Evolutionary conservation across 257 asterid genomes (phyloP).

Genomic region (Galeopsis tetrahit): DNA sequence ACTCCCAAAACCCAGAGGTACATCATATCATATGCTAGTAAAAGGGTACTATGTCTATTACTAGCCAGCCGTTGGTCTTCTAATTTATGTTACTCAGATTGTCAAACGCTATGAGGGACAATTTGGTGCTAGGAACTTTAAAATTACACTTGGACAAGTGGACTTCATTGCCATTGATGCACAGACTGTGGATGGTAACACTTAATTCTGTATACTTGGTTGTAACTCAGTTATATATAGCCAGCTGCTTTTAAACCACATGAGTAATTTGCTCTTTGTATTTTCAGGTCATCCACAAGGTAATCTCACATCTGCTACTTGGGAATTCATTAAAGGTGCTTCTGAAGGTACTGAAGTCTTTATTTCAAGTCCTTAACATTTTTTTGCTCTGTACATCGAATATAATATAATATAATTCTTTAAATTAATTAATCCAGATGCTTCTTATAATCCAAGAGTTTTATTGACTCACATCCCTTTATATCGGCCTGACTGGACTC

Average conservation of each 20-base stretch:
- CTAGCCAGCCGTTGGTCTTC: conserved; percentile 19
- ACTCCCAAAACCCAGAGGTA: conserved; percentile 74
- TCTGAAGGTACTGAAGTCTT: conserved; percentile 54
- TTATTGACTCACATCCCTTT: conserved; percentile 92
- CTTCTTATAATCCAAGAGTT: conserved; percentile 59
- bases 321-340: conserved; percentile 60
- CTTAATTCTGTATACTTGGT: conserved; percentile 1
- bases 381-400: conserved; percentile 1
- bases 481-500: conserved; percentile 76
- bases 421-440: conserved; percentile 49
- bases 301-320: conserved; percentile 60
- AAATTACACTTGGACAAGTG: conserved; percentile 69
- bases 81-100: conserved; percentile 49
- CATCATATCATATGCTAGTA: conserved; percentile 12
- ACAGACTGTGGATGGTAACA: conserved; percentile 87
- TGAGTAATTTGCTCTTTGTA: conserved; percentile 8
- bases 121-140: conserved; percentile 83
- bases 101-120: conserved; percentile 71
- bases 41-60: background rate
- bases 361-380: conserved; percentile 28
- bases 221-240: background rate
- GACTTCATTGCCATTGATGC: conserved; percentile 84
- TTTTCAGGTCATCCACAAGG: conserved; percentile 63
- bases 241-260: background rate
- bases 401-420: conserved; percentile 23